Base-by-base conservation (phyloP, 495 filamentous ascomycete species). In the Hypoxylon lienhwacheense region DNA sequence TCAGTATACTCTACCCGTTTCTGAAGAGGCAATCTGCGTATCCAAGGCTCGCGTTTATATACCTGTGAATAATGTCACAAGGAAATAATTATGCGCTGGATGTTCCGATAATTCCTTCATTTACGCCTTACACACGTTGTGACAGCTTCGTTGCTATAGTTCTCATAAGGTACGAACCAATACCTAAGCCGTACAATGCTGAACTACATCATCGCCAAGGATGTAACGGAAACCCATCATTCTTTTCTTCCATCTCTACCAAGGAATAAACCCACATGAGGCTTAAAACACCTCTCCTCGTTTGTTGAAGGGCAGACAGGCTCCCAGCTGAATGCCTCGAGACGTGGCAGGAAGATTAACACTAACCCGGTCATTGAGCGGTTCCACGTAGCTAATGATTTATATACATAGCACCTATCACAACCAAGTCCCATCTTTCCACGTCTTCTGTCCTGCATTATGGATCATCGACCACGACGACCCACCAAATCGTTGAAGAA, bases 261-360 rank as follows among this genome's bases (percentile, higher is more conserved):
- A n/a, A n/a, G n/a, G 10, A 21, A 7, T 7, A 41, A 14, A 22
- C 21, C 2, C 5, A 8, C n/a, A 12, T n/a, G 2, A 15, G n/a
- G 12, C 4, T n/a, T 41, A 19, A 8, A 41, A 24, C 11, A 8
- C 17, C 8, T 5, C n/a, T n/a, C n/a, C n/a, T n/a, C n/a, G n/a
- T n/a, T n/a, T n/a, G n/a, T n/a, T n/a, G n/a, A n/a, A n/a, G n/a
- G n/a, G n/a, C n/a, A n/a, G n/a, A n/a, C n/a, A n/a, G n/a, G 17
- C 29, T 22, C 16, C 20, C 10, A 29, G 47, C 35, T 50, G 36
- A 34, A 33, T 32, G 22, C 37, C 10, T 3, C 7, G 10, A 52
- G 39, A 52, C 48, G 48, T 52, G 48, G 48, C 48, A 35, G 48
- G 25, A 52, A 41, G 25, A 37, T 29, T 34, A 32, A 42, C 36